Base-by-base conservation (phyloP, 371 early-diverging fungal genomes). In the Gilbertella persicaria region DNA sequence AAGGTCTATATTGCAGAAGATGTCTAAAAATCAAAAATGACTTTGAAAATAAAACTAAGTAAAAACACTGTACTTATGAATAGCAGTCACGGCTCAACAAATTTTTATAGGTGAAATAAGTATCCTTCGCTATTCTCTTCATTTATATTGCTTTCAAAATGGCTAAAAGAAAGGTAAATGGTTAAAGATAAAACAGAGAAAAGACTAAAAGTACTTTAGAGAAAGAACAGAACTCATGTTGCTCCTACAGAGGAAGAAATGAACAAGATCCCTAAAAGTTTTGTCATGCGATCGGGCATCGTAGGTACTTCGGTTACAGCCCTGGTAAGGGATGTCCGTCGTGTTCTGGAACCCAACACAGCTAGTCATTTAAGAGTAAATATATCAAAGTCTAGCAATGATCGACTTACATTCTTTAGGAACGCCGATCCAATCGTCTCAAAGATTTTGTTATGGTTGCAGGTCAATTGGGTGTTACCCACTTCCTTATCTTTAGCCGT, bases 391-490 rank as follows among this genome's bases (percentile, higher is more conserved):
- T 36, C 6, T 13, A 7, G 45, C 10, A 7, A 24, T 50, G 14
- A 9, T 38, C 1, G 10, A 2, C 16, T 45, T 25, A 36, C n/a
- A 47, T 19, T 26, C 25, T 28, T 13, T 57, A 83, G 85, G 98
- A 96, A 75, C 86, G 95, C 45, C 85, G 88, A 74, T 85, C 82
- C 49, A 97, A 97, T 79, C 89, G 90, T 59, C 75, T 98, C 46
- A 90, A 92, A 55, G 99, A 98, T 80, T 98, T 95, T 67, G 85
- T 96, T 9, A 72, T 79, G 37, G 89, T 98, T 13, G 91, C 97
- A 33, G 88, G 90, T 26, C 94, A 86, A 52, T 76, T 95, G 29
- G 86, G 87, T 36, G 92, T 97, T 5, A 84, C 94, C 3, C 97
- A 98, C 57, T 79, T 95, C 46, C 53, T 96, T 64, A 78, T 97